A percentile compares a stretch with the other conserved stretches of the same genome.
Evolutionary conservation across 2,329 filamentous ascomycete species (phyloP).

Genomic region (Phaeosphaeriaceae sp.): DNA sequence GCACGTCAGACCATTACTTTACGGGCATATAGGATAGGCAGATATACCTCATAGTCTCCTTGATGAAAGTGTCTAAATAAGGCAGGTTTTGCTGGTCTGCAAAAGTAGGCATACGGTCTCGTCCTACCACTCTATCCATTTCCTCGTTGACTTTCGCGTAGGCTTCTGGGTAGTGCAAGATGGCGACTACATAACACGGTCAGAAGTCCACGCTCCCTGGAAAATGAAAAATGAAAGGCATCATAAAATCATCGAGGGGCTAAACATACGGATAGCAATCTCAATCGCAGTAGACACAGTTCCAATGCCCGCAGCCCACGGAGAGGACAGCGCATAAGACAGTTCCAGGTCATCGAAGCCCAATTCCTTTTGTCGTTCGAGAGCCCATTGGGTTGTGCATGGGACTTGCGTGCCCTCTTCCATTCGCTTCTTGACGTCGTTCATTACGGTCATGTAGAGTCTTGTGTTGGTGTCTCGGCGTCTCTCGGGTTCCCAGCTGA

Average conservation of each 20-base stretch:
- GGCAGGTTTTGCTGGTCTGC: slow-evolving; percentile 4
- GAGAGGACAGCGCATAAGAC: slow-evolving; percentile 13
- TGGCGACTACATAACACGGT: slow-evolving; percentile 11
- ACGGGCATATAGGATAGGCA: slow-evolving; percentile 7
- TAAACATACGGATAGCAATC: slow-evolving; percentile 14
- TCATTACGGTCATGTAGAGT: slow-evolving; percentile 14
- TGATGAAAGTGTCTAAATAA: slow-evolving; percentile 4
- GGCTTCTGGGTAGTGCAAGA: slow-evolving; percentile 12
- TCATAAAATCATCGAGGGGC: slow-evolving; percentile 10
- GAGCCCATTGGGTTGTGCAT: slow-evolving; percentile 13
- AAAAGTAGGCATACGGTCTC: slow-evolving; percentile 6
- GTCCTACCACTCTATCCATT: slow-evolving; percentile 4
- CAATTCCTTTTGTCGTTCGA: slow-evolving; percentile 12
- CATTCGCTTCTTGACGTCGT: slow-evolving; percentile 13
- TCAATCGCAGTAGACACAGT: slow-evolving; percentile 13
- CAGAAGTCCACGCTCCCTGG: slow-evolving; percentile 9
- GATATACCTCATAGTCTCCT: slow-evolving; percentile 11
- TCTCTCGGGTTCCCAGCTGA: slow-evolving; percentile 13
- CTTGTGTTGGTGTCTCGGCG: slow-evolving; percentile 12
- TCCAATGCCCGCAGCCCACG: slow-evolving; percentile 13
- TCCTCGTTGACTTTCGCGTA: slow-evolving; percentile 8
- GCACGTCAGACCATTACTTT: slow-evolving; percentile 10
- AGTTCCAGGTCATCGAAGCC: slow-evolving; percentile 13
- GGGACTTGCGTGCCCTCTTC: slow-evolving; percentile 11
- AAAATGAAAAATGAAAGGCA: slow-evolving; percentile 11